Base-by-base conservation (phyloP, 129 eudicot genomes). In the Flaveria ramosissima region DNA sequence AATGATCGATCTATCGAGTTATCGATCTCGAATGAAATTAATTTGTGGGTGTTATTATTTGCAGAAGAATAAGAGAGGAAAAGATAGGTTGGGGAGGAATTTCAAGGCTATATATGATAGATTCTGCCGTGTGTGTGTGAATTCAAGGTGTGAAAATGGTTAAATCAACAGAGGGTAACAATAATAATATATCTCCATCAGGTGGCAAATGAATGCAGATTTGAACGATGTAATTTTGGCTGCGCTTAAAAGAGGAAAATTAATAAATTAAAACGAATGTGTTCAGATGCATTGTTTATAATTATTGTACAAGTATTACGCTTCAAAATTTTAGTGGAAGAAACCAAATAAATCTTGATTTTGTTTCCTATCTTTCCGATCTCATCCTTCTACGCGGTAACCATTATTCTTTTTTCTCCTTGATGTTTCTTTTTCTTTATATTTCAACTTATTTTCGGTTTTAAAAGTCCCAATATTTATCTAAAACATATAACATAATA, bases 111-210 rank as follows among this genome's bases (percentile, higher is more conserved):
- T 78, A 71, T 84, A 64, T 42, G 72, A 71, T 59, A 3, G 56
- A 10, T 79, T 61, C 56, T 72, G 13, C 43, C 74, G 82, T 72
- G 85, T 80, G 80, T 71, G 90, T 88, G 90, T 86, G 90, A 86
- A 86, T 47, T 73, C 68, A 43, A 62, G 80, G 90, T 88, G 93
- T 86, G 90, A 86, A 87, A 72, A 66, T 77, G 70, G 74, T 64
- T 51, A 53, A 26, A 30, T 17, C 41, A 59, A 56, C 6, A 46
- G 53, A 52, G 32, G 17, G 27, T 11, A 59, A 3, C n/a, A 52
- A 68, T 55, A n/a, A 4, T 53, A 7, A 13, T 71, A 57, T 70
- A 59, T 43, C 60, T 43, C 17, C 70, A 24, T 70, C 12, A 61
- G 55, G 80, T 61, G 75, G 72, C 76, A 61, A 75, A 14, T 68